Evolutionary conservation across 805 yeast species (phyloP).

Genomic region (Hanseniaspora mollemarum): DNA sequence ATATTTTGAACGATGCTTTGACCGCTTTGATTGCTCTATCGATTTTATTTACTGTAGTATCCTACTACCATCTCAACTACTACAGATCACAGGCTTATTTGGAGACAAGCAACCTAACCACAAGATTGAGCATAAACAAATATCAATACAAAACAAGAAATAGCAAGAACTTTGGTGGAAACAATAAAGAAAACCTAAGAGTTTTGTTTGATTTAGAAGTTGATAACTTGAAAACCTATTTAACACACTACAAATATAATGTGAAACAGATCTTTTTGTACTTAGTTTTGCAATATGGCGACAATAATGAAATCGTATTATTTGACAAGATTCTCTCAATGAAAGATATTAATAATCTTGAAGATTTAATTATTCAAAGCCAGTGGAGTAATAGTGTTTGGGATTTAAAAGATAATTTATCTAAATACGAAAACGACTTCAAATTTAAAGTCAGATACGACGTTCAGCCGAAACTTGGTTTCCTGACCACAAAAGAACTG

Average conservation of each 20-base stretch:
- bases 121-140: constrained; percentile 1
- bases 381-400: constrained; percentile 11
- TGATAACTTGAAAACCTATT: not conserved
- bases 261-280: constrained; percentile 12
- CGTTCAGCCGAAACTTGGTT: constrained; percentile 12
- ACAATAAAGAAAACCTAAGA: constrained; percentile 8
- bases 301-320: not conserved
- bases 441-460: constrained; percentile 9
- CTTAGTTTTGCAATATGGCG: constrained; percentile 4
- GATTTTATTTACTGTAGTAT: not conserved
- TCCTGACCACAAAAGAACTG: constrained; percentile 10
- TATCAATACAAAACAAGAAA: constrained; percentile 6
- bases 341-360: not conserved
- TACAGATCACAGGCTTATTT: not conserved
- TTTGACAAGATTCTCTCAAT: constrained; percentile 8
- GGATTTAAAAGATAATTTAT: constrained; percentile 5
- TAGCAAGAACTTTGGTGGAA: constrained; percentile 12
- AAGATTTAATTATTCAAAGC: constrained; percentile 1
- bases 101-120: not conserved
- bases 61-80: constrained; percentile 5
- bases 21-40: not conserved
- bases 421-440: constrained; percentile 2
- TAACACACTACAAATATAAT: constrained; percentile 5
- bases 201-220: constrained; percentile 7
- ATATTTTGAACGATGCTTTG: not conserved